Percentiles rank a stretch among this genome's conserved stretches.
Conservation (phyloP, 2,329 filamentous ascomycete species). For the Trichoderma pleuroti region DNA sequence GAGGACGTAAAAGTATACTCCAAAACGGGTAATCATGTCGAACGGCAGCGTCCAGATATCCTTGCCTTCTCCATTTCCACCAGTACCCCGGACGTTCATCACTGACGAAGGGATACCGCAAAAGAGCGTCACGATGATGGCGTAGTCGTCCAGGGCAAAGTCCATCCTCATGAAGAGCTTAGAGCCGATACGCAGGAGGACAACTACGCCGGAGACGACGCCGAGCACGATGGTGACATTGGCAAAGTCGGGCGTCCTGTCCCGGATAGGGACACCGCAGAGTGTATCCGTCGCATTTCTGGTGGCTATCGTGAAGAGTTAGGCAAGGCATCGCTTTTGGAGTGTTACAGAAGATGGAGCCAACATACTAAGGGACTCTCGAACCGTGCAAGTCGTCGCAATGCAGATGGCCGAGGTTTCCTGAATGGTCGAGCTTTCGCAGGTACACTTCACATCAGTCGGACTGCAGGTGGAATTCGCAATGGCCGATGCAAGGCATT, state of each 20-base stretch:
- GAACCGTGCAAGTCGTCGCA: not conserved
- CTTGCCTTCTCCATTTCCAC: slow-evolving; percentile 29
- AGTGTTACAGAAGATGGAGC: not conserved
- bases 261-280: not conserved
- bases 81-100: slow-evolving; percentile 25
- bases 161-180: slow-evolving; percentile 28
- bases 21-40: slow-evolving; percentile 26
- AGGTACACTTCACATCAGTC: slow-evolving; percentile 4
- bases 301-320: not conserved
- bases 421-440: not conserved
- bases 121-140: slow-evolving; percentile 26
- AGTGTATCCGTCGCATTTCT: not conserved
- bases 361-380: slow-evolving; percentile 6
- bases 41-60: slow-evolving; percentile 34
- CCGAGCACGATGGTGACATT: slow-evolving; percentile 20
- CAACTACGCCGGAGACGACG: slow-evolving; percentile 22
- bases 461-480: slow-evolving; percentile 1
- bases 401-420: slow-evolving; percentile 1
- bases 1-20: slow-evolving; percentile 31
- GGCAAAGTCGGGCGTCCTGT: slow-evolving; percentile 8
- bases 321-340: not conserved
- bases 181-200: slow-evolving; percentile 22
- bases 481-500: slow-evolving; percentile 6
- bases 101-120: slow-evolving; percentile 24
- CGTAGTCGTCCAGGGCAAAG: slow-evolving; percentile 33